phyloP scores from a whole-genome alignment of 352 stramenopile species.

The Aphanomyces cochlioides region DNA sequence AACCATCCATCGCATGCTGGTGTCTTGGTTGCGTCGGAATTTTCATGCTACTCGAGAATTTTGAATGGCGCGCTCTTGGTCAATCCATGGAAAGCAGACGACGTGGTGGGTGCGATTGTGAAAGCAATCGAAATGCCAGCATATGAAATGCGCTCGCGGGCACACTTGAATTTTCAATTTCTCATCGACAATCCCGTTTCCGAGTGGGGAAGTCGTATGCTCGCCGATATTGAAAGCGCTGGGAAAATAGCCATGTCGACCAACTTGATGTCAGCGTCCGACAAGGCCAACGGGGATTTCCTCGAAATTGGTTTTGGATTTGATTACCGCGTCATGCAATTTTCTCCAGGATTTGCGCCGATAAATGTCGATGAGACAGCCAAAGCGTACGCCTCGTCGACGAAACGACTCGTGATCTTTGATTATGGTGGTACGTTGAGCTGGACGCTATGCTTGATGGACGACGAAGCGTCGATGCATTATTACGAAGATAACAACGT shows the following conservation, averaged over 20 bases:
- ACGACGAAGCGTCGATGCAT: conserved; percentile 46
- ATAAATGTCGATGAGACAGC: conserved; percentile 89
- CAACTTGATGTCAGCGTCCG: conserved; percentile 35
- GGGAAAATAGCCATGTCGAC: conserved; percentile 41
- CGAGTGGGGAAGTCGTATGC: conserved; percentile 92
- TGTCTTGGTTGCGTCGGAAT: conserved; percentile 95
- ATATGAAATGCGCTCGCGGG: conserved; percentile 68
- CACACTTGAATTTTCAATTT: conserved; percentile 84
- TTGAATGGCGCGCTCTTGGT: conserved; percentile 95
- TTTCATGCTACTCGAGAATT: conserved; percentile 94
- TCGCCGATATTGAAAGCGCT: conserved; percentile 91
- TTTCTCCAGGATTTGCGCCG: conserved; percentile 90
- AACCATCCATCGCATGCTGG: conserved; percentile 55
- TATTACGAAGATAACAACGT: conserved; percentile 31
- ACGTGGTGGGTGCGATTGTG: conserved; percentile 66
- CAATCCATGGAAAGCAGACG: conserved; percentile 96
- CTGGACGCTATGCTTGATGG: conserved; percentile 58
- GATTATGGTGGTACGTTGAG: conserved; percentile 97
- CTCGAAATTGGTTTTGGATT: conserved; percentile 93
- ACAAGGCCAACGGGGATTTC: conserved; percentile 39
- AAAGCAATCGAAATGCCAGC: conserved; percentile 72
- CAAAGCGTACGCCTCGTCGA: conserved; percentile 60
- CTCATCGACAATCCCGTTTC: conserved; percentile 70
- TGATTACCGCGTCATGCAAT: conserved; percentile 94
- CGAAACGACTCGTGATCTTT: conserved; percentile 90